Evolutionary conservation across 2,329 filamentous ascomycete genomes (phyloP), one percentile per base, ranked within the genome.

Genomic region (Claviceps pusilla): DNA sequence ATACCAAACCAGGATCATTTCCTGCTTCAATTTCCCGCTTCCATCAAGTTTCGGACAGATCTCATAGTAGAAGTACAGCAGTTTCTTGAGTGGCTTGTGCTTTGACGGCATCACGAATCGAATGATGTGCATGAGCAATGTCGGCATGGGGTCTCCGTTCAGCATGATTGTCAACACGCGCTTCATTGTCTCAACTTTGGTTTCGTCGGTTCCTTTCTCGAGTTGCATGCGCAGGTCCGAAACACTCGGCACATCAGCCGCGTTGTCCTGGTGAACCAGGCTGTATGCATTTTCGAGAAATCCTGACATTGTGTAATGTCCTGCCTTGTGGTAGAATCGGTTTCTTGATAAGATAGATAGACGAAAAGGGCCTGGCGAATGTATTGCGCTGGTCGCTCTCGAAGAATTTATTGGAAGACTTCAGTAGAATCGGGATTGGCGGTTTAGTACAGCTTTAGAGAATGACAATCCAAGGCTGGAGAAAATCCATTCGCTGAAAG

Each of bases 21-120:
- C 93, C 73, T 98, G 93, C 78, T 96, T 96, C 60, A 98, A 76
- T 78, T 97, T 98, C 65, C 93, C 93, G 66, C 77, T 84, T 53
- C 84, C 77, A 71, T 98, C 93, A 56, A 89, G 83, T 75, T 98
- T 98, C 45, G 91, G 93, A 70, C 93, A 97, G 68, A 97, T 93
- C 73, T 98, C 93, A 69, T 97, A 96, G 76, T 98, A 98, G 71
- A 98, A 93, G 74, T 98, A 98, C 54, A 98, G 80, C 57, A 98
- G 79, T 76, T 98, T 98, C 81, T 98, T 98, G 64, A 98, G 76
- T 46, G 86, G 76, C 75, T 98, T 98, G 71, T 87, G 89, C 76
- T 94, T 96, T 59, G 89, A 95, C 14, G 93, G 93, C 93, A 98
- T 98, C 64, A 98, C 90, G 69, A 98, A 98, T 69, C 93, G 89